Conservation (phyloP, 495 filamentous ascomycete species). For the Stereocaulon alpinum region DNA sequence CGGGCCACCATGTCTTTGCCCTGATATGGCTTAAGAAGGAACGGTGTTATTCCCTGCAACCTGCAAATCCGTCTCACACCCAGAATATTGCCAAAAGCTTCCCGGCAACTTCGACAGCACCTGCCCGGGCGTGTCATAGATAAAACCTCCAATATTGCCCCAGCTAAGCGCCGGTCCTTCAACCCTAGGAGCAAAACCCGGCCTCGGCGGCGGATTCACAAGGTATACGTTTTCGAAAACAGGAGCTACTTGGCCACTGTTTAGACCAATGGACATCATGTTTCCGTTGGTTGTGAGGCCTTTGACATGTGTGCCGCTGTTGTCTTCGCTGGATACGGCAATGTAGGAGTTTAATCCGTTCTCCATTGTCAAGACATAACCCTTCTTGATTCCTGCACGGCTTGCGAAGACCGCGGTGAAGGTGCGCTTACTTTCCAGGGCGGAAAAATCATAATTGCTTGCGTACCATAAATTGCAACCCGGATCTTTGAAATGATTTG, state of each 20-base stretch:
- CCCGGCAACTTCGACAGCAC: background rate
- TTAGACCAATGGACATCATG: background rate
- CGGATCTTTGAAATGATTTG: background rate
- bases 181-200: background rate
- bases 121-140: background rate
- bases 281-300: background rate
- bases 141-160: background rate
- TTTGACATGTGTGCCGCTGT: background rate
- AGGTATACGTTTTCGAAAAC: background rate
- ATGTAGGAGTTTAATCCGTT: background rate
- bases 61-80: background rate
- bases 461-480: conserved; percentile 2
- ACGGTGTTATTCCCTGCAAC: background rate
- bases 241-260: background rate
- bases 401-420: background rate
- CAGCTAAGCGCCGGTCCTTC: background rate
- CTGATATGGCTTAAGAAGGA: background rate
- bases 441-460: background rate
- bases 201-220: background rate
- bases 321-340: background rate
- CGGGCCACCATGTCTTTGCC: too few species aligned
- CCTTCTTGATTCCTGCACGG: background rate
- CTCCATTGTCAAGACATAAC: conserved; percentile 1
- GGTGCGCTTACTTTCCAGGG: background rate
- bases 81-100: background rate